These are phyloP conservation scores for Annona squamosa DNA, from an alignment of 164 flowering plant genomes.

Conservation along the genomic window DNA sequence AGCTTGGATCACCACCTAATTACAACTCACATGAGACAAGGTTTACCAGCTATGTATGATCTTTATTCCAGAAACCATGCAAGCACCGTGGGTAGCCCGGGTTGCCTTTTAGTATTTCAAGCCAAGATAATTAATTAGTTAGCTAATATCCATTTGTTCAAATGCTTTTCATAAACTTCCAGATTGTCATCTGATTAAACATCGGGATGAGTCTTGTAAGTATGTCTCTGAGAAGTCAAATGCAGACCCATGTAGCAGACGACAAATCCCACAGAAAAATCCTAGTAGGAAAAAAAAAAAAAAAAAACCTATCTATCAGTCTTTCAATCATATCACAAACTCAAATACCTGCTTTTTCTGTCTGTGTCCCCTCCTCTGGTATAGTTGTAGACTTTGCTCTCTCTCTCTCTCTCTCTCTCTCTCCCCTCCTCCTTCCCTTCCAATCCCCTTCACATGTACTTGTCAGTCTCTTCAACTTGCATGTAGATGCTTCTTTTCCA, in stretches of 20 bases:
- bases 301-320: not conserved
- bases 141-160: too few relatives aligned
- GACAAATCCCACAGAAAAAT: not conserved
- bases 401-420: conserved; percentile 7
- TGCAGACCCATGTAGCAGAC: not conserved
- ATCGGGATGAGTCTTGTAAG: too few relatives aligned
- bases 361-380: not conserved
- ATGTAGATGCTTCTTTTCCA: conserved; percentile 3
- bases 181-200: too few relatives aligned
- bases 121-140: too few relatives aligned
- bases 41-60: too few relatives aligned
- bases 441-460: conserved; percentile 12
- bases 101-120: too few relatives aligned
- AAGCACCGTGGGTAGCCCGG: too few relatives aligned
- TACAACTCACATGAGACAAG: too few relatives aligned
- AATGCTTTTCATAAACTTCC: too few relatives aligned
- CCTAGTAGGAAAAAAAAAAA: not conserved
- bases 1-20: too few relatives aligned
- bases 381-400: not conserved
- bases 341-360: conserved; percentile 1
- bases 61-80: too few relatives aligned
- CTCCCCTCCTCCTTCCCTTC: conserved; percentile 8
- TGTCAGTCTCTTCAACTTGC: conserved; percentile 19
- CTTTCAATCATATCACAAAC: not conserved
- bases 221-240: too few relatives aligned